Conservation (phyloP, 805 yeast species). For the Komagataella phaffii region DNA sequence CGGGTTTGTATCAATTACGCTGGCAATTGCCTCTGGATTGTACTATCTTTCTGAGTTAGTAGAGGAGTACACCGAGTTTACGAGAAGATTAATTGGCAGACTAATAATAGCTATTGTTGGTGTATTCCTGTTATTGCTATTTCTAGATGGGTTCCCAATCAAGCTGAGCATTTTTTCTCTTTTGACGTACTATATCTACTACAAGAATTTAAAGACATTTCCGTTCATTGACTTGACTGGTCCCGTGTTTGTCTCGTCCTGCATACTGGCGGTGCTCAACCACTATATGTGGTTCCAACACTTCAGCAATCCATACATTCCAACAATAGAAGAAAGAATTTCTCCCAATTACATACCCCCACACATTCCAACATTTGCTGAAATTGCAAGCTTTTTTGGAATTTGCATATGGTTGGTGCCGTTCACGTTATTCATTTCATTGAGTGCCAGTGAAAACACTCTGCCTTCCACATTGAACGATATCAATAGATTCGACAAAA, state of each 20-base stretch:
- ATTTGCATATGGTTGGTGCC: slow-evolving; percentile 91
- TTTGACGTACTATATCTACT: slow-evolving; percentile 56
- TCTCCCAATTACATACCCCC: slow-evolving; percentile 48
- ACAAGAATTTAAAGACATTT: slow-evolving; percentile 66
- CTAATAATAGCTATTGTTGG: slow-evolving; percentile 50
- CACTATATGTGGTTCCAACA: slow-evolving; percentile 86
- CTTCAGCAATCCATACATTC: slow-evolving; percentile 61
- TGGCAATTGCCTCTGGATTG: slow-evolving; percentile 73
- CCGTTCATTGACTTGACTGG: slow-evolving; percentile 72
- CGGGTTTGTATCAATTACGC: slow-evolving; percentile 49
- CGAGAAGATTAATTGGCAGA: slow-evolving; percentile 54
- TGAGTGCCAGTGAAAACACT: slow-evolving; percentile 84
- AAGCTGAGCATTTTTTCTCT: slow-evolving; percentile 54
- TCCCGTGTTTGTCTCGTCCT: slow-evolving; percentile 56
- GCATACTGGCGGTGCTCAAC: slow-evolving; percentile 60
- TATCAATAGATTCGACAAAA: slow-evolving; percentile 4
- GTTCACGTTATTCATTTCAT: slow-evolving; percentile 78
- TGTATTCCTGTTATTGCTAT: slow-evolving; percentile 38
- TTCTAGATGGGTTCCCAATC: slow-evolving; percentile 75
- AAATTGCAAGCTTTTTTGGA: slow-evolving; percentile 93
- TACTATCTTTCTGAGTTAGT: slow-evolving; percentile 86
- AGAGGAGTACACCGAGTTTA: slow-evolving; percentile 84
- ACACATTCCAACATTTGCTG: slow-evolving; percentile 68
- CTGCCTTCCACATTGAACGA: slow-evolving; percentile 38
- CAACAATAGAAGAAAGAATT: slow-evolving; percentile 51